Base-by-base conservation (phyloP, 768 basidiomycete genomes). In the Leccinum aurantiacum region DNA sequence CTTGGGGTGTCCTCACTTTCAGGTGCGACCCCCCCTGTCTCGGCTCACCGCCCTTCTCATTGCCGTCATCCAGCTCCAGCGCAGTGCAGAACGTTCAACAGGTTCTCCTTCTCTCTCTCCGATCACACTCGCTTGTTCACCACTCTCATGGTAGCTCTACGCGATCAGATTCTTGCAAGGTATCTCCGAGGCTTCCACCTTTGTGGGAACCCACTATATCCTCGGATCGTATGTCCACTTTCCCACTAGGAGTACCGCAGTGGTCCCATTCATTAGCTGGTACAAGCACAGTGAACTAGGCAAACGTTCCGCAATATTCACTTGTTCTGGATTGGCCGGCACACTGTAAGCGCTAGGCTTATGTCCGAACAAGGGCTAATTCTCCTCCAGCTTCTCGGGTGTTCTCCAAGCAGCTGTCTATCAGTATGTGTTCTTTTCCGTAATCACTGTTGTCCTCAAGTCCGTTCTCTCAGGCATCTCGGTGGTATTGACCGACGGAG, bases 101-200 rank as follows among this genome's bases (percentile, higher is more conserved):
- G 77, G 87, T 83, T 61, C 62, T 25, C 17, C 53, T 15, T 53
- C 14, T 11, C 24, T 59, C 35, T 2, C 35, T 15, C 2, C 33
- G 33, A 3, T 47, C 3, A 19, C n/a, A 19, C 22, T 10, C 19
- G 6, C 31, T 3, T 51, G 15, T 27, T 38, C 27, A 59, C 11
- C 52, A 60, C 48, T 48, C 10, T 51, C 47, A 58, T 57, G 55
- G 10, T 55, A 87, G 86, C 74, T 90, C 54, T 88, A 85, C 69
- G 85, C 78, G 29, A 87, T 90, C 60, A 80, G 88, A 9, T 90
- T 91, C 68, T 80, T 90, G 57, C 88, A 89, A 71, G 90, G 86
- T 24, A 76, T 89, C 58, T 82, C 84, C 7, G 89, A 91, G 71
- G 82, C 88, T 0, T 89, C 88, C 8, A 91, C 88, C 2, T 91